These are phyloP conservation scores for Trichoderma orchidacearum DNA, from an alignment of 495 filamentous ascomycete genomes.

Conservation along the genomic window DNA sequence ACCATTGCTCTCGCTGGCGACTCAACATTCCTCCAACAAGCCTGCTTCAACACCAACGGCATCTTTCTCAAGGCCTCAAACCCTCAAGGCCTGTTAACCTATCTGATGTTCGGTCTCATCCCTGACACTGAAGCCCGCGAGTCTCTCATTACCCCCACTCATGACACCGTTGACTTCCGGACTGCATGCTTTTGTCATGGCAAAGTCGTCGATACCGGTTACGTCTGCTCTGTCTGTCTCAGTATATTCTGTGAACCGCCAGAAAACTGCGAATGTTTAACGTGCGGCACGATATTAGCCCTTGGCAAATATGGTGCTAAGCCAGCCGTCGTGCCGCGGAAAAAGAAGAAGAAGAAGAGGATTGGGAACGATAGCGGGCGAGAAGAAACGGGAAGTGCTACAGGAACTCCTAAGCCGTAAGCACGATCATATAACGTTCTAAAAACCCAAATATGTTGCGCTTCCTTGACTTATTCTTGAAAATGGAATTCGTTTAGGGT, in stretches of 20 bases:
- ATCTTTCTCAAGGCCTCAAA: conserved; percentile 64
- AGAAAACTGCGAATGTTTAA: conserved; percentile 57
- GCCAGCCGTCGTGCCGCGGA: conserved; percentile 58
- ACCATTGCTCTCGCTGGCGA: conserved; percentile 73
- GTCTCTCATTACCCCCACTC: conserved; percentile 59
- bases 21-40: conserved; percentile 85
- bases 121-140: conserved; percentile 52
- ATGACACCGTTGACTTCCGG: conserved; percentile 86
- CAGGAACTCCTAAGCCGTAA: conserved; percentile 18
- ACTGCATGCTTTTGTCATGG: conserved; percentile 97
- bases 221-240: conserved; percentile 89
- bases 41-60: conserved; percentile 76
- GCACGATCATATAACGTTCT: neutral
- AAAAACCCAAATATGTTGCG: too few species aligned
- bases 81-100: conserved; percentile 61
- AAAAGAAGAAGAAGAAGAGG: conserved; percentile 63
- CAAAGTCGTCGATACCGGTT: conserved; percentile 79
- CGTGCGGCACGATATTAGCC: conserved; percentile 76
- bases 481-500: neutral
- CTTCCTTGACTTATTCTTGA: neutral
- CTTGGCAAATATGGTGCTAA: conserved; percentile 59
- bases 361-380: conserved; percentile 16
- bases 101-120: conserved; percentile 87
- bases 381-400: conserved; percentile 27
- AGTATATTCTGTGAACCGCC: conserved; percentile 49